Conservation (phyloP, 441 rosid species). For the Bocquillonia castaneifolia region DNA sequence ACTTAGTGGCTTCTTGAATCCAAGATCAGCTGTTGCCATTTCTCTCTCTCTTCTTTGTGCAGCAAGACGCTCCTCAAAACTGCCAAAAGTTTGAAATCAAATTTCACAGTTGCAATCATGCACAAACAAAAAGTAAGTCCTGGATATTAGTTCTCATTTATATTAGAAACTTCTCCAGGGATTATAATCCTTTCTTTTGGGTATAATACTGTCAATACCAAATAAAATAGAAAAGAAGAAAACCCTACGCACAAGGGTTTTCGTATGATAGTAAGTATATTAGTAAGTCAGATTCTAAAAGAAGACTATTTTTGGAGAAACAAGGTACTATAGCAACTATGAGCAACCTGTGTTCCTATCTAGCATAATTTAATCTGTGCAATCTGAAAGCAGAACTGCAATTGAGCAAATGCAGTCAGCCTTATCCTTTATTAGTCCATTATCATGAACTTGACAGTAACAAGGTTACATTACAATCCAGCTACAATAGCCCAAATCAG, state of each 20-base stretch:
- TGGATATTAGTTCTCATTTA: background rate
- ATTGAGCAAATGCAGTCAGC: background rate
- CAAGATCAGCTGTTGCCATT: slow-evolving; percentile 65
- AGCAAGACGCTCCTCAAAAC: slow-evolving; percentile 94
- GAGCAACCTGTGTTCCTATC: slow-evolving; percentile 4
- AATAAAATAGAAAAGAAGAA: background rate
- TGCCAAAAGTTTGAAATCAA: slow-evolving; percentile 27
- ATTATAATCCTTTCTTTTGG: background rate
- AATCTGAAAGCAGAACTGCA: background rate
- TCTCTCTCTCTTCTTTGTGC: slow-evolving; percentile 91
- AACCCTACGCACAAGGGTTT: background rate
- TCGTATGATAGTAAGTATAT: background rate
- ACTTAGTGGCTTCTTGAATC: slow-evolving; percentile 80
- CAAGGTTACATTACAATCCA: background rate
- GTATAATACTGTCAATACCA: too few relatives aligned
- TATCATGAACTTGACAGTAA: background rate
- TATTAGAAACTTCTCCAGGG: background rate
- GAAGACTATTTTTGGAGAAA: background rate
- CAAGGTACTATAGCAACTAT: background rate
- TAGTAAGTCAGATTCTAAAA: background rate
- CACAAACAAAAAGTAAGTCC: background rate
- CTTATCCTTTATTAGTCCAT: background rate
- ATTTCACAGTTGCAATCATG: slow-evolving; percentile 11
- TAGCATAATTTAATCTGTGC: background rate
- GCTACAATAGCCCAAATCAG: background rate